Percentiles rank a stretch among this genome's conserved stretches.
These are phyloP conservation scores for Zygotorulaspora sp. DNA, from an alignment of 805 yeast genomes.

Conservation along the genomic window DNA sequence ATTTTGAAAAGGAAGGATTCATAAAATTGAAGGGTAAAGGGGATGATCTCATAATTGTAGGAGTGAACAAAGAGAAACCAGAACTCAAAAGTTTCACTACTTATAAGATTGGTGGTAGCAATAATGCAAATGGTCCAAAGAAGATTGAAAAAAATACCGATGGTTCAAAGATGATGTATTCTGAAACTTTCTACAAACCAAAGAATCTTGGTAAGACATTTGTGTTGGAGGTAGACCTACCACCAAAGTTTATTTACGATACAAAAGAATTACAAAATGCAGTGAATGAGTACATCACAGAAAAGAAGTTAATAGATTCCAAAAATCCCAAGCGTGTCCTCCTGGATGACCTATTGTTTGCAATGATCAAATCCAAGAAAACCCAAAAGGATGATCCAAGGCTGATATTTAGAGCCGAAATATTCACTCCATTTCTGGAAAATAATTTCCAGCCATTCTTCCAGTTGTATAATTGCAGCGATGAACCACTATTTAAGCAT, in stretches of 20 bases:
- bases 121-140: slow-evolving; percentile 10
- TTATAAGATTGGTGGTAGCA: slow-evolving; percentile 44
- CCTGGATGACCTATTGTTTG: slow-evolving; percentile 51
- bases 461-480: slow-evolving; percentile 39
- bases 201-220: slow-evolving; percentile 45
- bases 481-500: slow-evolving; percentile 41
- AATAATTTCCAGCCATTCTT: slow-evolving; percentile 48
- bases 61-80: slow-evolving; percentile 45
- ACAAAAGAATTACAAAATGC: slow-evolving; percentile 50
- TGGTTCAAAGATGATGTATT: slow-evolving; percentile 29
- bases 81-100: slow-evolving; percentile 59
- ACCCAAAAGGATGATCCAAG: slow-evolving; percentile 35
- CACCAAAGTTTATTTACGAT: slow-evolving; percentile 44
- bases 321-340: slow-evolving; percentile 51
- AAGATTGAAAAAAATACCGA: slow-evolving; percentile 19
- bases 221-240: slow-evolving; percentile 41
- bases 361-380: slow-evolving; percentile 32
- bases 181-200: slow-evolving; percentile 52
- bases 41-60: slow-evolving; percentile 63
- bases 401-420: slow-evolving; percentile 41
- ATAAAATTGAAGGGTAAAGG: slow-evolving; percentile 77
- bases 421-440: slow-evolving; percentile 40
- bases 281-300: slow-evolving; percentile 52
- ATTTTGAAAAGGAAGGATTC: slow-evolving; percentile 73
- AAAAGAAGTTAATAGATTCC: slow-evolving; percentile 46